These are phyloP conservation scores for Penicillium chermesinum DNA, from an alignment of 495 filamentous ascomycete genomes.

Conservation along the genomic window DNA sequence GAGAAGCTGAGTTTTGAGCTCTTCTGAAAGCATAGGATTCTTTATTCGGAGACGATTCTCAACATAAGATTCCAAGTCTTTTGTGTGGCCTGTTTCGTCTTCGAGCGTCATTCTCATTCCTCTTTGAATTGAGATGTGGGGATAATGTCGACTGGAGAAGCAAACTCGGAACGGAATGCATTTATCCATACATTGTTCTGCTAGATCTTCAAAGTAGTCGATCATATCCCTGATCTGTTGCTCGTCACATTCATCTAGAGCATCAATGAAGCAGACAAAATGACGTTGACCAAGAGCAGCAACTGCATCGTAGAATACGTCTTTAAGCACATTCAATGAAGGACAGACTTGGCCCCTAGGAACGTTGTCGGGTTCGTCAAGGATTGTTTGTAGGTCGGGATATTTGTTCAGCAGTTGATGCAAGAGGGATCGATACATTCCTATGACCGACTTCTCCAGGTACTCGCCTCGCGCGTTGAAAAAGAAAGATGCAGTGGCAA, in stretches of 20 bases:
- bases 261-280: slow-evolving; percentile 35
- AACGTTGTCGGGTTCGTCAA: slow-evolving; percentile 17
- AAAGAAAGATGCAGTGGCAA: slow-evolving; percentile 42
- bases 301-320: slow-evolving; percentile 16
- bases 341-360: slow-evolving; percentile 2
- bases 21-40: slow-evolving; percentile 6
- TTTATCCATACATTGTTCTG: slow-evolving; percentile 11
- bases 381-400: slow-evolving; percentile 21
- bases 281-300: slow-evolving; percentile 13
- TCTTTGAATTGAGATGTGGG: slow-evolving; percentile 34
- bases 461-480: slow-evolving; percentile 45
- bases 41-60: slow-evolving; percentile 16
- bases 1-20: slow-evolving; percentile 25
- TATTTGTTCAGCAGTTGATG: slow-evolving; percentile 26
- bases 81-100: slow-evolving; percentile 22
- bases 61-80: slow-evolving; percentile 24
- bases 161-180: slow-evolving; percentile 26
- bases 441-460: slow-evolving; percentile 46
- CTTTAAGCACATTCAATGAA: slow-evolving; percentile 18
- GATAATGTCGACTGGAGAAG: slow-evolving; percentile 50
- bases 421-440: slow-evolving; percentile 54
- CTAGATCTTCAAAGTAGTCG: slow-evolving; percentile 32
- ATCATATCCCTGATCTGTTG: slow-evolving; percentile 34
- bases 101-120: slow-evolving; percentile 27
- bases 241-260: slow-evolving; percentile 39